Base-by-base conservation (phyloP, 805 yeast genomes). In the Schizosaccharomyces osmophilus region DNA sequence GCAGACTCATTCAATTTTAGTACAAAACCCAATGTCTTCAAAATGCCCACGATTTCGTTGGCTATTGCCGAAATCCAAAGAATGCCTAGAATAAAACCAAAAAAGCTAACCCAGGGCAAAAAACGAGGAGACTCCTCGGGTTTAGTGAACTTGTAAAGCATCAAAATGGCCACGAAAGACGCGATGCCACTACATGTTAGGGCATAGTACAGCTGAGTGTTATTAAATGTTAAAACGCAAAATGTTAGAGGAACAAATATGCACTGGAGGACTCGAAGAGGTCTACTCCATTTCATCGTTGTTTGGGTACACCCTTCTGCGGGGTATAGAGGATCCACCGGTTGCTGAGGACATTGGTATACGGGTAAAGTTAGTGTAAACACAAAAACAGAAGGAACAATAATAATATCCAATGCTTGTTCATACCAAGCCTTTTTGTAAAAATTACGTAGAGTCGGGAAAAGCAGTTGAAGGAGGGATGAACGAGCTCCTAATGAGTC, bases 1-100 rank as follows among this genome's bases (percentile, higher is more conserved):
- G 89, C 77, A 2, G 88, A 87, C 63, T 87, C 93, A 9, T 87
- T 80, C 6, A 90, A 71, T 32, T 79, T 69, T 61, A 80, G 78
- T 0, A 82, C 73, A 1, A 79, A 73, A 0, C 89, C 83, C 62
- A 85, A 69, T 24, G 82, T 74, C 61, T 82, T 79, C 58, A 90
- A 70, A 0, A 83, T 74, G 2, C 76, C 76, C 51, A 90, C 84
- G 15, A 88, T 80, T 64, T 83, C 85, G 3, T 80, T 77, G 0
- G 94, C 90, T 51, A 84, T 77, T 1, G 77, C 66, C 0, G 93
- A 77, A 13, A 89, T 83, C 79, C 87, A 82, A 0, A 80, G 68
- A 2, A 90, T 74, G 1, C 94, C 78, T 5, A 81, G 70, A 0
- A 78, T 62, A 68, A 90, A 90, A 0, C 95, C 96, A 4, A 66